Evolutionary conservation across 805 yeast species (phyloP).

Genomic region (Clavispora phyllophila): DNA sequence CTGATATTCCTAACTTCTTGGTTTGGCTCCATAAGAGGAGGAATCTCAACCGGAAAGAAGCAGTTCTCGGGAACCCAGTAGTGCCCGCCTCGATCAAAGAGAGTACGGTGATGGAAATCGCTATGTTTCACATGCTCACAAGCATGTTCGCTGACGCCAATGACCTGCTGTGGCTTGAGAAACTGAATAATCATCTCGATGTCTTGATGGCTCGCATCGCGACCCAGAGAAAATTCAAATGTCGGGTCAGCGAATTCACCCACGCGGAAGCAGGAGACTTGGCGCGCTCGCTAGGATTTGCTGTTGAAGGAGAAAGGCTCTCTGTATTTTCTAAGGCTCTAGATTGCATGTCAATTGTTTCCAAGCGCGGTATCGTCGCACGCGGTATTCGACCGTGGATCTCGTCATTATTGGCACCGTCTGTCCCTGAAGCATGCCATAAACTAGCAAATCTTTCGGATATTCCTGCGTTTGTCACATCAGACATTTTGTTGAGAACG

Average conservation of each 20-base stretch:
- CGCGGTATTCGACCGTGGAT: slow-evolving; percentile 21
- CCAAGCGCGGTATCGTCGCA: slow-evolving; percentile 5
- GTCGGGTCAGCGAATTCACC: background rate
- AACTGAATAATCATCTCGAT: slow-evolving; percentile 5
- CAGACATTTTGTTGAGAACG: slow-evolving; percentile 35
- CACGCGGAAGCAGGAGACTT: background rate
- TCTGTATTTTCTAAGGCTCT: background rate
- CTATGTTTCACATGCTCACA: slow-evolving; percentile 12
- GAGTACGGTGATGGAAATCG: slow-evolving; percentile 5
- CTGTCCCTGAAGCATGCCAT: slow-evolving; percentile 28
- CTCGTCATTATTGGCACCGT: slow-evolving; percentile 24
- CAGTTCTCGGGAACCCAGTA: slow-evolving; percentile 1
- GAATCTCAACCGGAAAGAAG: slow-evolving; percentile 1
- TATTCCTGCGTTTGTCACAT: slow-evolving; percentile 36
- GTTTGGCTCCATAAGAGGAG: slow-evolving; percentile 14
- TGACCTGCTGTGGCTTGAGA: slow-evolving; percentile 7
- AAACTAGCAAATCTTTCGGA: slow-evolving; percentile 22
- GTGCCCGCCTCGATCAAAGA: slow-evolving; percentile 1
- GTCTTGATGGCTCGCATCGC: slow-evolving; percentile 1
- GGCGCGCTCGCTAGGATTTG: background rate
- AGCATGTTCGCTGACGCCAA: slow-evolving; percentile 6
- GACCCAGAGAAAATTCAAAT: background rate
- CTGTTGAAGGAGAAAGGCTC: background rate
- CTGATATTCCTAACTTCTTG: slow-evolving; percentile 12
- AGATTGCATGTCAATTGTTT: background rate